These are phyloP conservation scores for Dryas drummondii DNA, from an alignment of 306 rosid genomes.

Conservation along the genomic window DNA sequence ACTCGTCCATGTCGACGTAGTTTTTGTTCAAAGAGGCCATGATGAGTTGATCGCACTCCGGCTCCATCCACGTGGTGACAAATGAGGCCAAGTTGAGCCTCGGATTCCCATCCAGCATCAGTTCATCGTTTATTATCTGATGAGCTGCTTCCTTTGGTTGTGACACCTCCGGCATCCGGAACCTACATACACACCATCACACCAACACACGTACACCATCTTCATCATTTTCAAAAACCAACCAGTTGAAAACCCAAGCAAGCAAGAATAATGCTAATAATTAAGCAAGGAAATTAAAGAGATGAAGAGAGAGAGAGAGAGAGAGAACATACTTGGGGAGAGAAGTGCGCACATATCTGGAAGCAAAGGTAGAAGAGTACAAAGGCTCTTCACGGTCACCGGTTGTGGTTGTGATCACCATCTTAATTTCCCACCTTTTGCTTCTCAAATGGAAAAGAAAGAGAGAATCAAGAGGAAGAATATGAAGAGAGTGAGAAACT, in stretches of 20 bases:
- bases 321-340: constrained; percentile 44
- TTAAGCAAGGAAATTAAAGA: no score
- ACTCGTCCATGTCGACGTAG: constrained; percentile 94
- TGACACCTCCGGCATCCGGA: constrained; percentile 31
- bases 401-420: constrained; percentile 48
- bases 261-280: no score
- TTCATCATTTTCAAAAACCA: not conserved
- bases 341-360: constrained; percentile 52
- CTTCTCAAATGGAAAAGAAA: not conserved
- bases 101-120: constrained; percentile 53
- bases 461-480: not conserved
- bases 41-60: constrained; percentile 78
- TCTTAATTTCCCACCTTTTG: not conserved
- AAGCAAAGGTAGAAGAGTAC: constrained; percentile 50
- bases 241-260: no score
- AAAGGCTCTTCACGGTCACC: constrained; percentile 32
- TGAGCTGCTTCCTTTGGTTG: constrained; percentile 47
- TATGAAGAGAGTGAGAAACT: not conserved
- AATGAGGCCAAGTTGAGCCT: constrained; percentile 57
- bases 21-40: constrained; percentile 77
- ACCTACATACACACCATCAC: constrained; percentile 15
- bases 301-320: no score
- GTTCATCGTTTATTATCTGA: constrained; percentile 55
- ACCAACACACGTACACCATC: no score
- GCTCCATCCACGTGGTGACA: constrained; percentile 70